These are phyloP conservation scores for Sporisorium graminicola DNA, from an alignment of 1,284 basidiomycete species.

Conservation along the genomic window DNA sequence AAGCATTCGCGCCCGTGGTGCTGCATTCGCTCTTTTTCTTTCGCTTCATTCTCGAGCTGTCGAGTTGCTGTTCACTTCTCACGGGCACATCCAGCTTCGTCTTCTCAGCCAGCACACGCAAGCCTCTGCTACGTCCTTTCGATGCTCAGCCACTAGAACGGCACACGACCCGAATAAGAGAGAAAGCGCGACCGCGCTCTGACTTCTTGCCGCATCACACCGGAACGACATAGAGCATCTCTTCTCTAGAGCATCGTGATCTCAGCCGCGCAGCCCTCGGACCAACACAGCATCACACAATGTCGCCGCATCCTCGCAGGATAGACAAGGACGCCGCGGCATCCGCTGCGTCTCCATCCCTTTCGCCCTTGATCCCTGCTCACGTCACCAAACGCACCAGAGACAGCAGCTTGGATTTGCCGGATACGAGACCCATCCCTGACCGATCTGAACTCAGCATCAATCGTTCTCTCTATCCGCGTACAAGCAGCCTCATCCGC, in stretches of 20 bases:
- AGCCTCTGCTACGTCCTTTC: background rate
- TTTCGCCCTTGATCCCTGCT: conserved; percentile 25
- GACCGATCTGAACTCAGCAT: conserved; percentile 14
- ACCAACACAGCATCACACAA: conserved; percentile 6
- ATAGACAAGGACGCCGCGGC: conserved; percentile 2
- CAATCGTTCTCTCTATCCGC: conserved; percentile 19
- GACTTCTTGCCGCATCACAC: background rate
- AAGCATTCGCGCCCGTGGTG: background rate
- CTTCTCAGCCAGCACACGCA: background rate
- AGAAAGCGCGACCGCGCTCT: background rate
- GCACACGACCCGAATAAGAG: conserved; percentile 2
- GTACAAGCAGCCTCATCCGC: conserved; percentile 24
- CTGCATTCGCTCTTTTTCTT: background rate
- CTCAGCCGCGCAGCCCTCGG: background rate
- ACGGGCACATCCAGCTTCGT: background rate
- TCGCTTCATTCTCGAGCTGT: conserved; percentile 1
- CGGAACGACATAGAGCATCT: background rate
- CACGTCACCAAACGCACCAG: conserved; percentile 11
- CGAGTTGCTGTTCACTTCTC: background rate
- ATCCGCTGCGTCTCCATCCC: conserved; percentile 10
- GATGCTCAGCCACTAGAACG: conserved; percentile 2
- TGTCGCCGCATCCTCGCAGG: background rate
- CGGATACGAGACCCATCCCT: background rate
- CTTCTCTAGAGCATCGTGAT: background rate
- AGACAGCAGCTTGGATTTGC: conserved; percentile 16